Base-by-base conservation (phyloP, 2,329 filamentous ascomycete genomes). In the Pseudogymnoascus sp. region DNA sequence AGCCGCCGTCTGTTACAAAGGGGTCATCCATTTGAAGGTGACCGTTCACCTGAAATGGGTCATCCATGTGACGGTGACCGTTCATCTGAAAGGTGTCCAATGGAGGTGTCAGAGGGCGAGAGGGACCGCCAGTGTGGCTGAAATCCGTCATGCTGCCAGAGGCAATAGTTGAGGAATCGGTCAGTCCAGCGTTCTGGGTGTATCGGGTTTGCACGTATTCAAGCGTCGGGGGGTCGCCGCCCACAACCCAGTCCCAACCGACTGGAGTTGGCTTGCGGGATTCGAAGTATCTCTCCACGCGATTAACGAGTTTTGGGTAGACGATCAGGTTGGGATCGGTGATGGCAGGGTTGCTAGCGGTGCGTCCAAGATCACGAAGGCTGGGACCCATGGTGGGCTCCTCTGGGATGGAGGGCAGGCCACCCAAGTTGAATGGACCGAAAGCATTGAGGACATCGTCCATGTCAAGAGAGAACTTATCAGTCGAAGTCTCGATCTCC, bases 401-500 rank as follows among this genome's bases (percentile, higher is more conserved):
- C 48, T 55, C 48, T 33, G 48, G 48, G n/a, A 55, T 55, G 33
- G 48, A 15, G 17, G 48, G 8, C 48, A 55, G 33, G 27, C 29
- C 21, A 13, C 13, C 13, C 8, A 3, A 25, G 6, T 6, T 10
- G 48, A 55, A 55, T 55, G 48, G 48, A 4, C 48, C 29, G 29
- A 55, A 55, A 3, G 29, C 27, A 12, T 17, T 17, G n/a, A 55
- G 2, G 29, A 55, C n/a, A n/a, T 9, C 9, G 27, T 33, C 48
- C 48, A 55, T 55, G 48, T 55, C 33, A n/a, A 33, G 48, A 9
- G 48, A 55, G n/a, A 55, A 55, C n/a, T 55, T 29, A 33, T 17
- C n/a, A n/a, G 15, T 1, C 44, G 25, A 31, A 15, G 13, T 9
- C 6, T 15, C 44, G 10, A 10, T 25, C 13, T 51, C 44, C 13